Evolutionary conservation across 2,329 filamentous ascomycete genomes (phyloP).

Genomic region (Daldinia sp.): DNA sequence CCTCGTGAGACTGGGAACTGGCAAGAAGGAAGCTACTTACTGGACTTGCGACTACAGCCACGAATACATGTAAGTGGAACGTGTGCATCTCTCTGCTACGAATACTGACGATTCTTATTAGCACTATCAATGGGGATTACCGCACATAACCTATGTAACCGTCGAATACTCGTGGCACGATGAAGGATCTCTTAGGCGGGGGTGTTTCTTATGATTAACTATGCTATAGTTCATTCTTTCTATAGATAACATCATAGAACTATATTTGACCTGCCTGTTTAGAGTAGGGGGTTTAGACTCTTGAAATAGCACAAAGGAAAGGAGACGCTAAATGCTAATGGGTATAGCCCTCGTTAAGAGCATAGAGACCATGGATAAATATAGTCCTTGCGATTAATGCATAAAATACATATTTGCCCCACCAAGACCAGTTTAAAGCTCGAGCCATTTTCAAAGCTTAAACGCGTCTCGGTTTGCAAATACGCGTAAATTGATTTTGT

Average conservation of each 20-base stretch:
- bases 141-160: constrained; percentile 64
- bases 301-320: not conserved
- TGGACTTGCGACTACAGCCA: constrained; percentile 91
- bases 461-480: constrained; percentile 37
- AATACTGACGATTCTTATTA: constrained; percentile 35
- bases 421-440: not conserved
- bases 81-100: not conserved
- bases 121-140: constrained; percentile 73
- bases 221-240: not conserved
- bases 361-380: not conserved
- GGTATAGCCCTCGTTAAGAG: not conserved
- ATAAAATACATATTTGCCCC: not conserved
- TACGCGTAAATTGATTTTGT: constrained; percentile 47
- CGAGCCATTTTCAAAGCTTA: constrained; percentile 1
- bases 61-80: constrained; percentile 66
- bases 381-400: not conserved
- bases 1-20: constrained; percentile 74
- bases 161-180: not conserved
- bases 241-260: not conserved
- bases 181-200: not conserved
- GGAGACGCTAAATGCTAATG: not conserved
- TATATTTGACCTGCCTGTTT: too few relatives aligned
- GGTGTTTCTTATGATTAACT: not conserved
- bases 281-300: not conserved
- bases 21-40: constrained; percentile 72